These are phyloP conservation scores for Astrothelium macrocarpum DNA, from an alignment of 495 filamentous ascomycete species.

Conservation along the genomic window DNA sequence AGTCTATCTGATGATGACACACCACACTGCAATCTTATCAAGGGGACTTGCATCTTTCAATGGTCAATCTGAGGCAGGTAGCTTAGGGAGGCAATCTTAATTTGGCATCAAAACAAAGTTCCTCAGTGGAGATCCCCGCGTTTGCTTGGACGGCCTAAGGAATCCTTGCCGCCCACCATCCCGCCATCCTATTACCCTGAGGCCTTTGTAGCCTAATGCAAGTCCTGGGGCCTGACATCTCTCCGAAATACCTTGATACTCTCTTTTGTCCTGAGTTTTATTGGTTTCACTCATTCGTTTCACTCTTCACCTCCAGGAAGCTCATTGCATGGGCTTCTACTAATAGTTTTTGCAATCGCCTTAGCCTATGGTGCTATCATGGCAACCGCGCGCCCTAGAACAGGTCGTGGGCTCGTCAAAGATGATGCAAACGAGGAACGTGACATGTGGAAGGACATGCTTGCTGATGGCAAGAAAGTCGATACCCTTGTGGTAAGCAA, in stretches of 20 bases:
- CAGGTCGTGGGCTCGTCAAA: constrained; percentile 34
- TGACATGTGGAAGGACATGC: constrained; percentile 54
- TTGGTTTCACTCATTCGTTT: too few species aligned
- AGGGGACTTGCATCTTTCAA: constrained; percentile 63
- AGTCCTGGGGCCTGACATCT: too few species aligned
- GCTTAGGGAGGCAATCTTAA: too few species aligned
- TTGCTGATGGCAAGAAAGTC: constrained; percentile 40
- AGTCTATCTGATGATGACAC: constrained; percentile 21
- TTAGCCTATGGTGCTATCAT: not conserved
- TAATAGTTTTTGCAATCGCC: not conserved
- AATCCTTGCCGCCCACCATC: too few species aligned
- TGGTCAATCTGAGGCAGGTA: not conserved
- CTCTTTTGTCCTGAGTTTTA: too few species aligned
- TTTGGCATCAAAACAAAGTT: too few species aligned
- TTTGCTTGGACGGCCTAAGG: too few species aligned
- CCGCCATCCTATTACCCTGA: too few species aligned
- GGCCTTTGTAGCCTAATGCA: too few species aligned
- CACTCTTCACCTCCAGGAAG: not conserved
- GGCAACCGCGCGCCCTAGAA: constrained; percentile 35
- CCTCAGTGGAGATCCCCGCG: too few species aligned
- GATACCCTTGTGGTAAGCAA: constrained; percentile 30
- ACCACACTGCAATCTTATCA: constrained; percentile 91
- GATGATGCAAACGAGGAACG: constrained; percentile 51
- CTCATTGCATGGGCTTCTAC: not conserved
- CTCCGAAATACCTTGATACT: too few species aligned